Conservation (phyloP, 148 eudicot species). For the Nepenthes mirabilis region DNA sequence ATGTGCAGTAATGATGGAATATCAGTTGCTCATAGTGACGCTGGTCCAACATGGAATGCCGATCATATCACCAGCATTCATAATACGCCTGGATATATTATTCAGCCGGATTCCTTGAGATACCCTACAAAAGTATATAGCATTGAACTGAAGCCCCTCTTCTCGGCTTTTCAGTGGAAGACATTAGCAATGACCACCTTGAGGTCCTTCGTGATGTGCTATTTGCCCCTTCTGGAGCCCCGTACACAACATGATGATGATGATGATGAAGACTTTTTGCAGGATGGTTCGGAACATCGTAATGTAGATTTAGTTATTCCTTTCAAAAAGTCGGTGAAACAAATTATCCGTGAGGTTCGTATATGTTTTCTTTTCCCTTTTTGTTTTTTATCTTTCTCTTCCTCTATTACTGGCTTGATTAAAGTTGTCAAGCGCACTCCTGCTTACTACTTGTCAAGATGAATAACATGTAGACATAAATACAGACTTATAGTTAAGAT, state of each 20-base stretch:
- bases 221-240: conserved; percentile 82
- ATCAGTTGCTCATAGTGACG: conserved; percentile 61
- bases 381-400: neutral
- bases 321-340: conserved; percentile 67
- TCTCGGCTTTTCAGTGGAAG: conserved; percentile 69
- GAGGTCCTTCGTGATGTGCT: conserved; percentile 73
- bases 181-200: conserved; percentile 48
- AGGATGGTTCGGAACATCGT: conserved; percentile 25
- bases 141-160: conserved; percentile 55
- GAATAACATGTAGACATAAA: too few species aligned
- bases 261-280: conserved; percentile 56
- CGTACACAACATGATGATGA: conserved; percentile 53
- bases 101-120: conserved; percentile 30
- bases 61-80: conserved; percentile 33
- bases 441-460: too few species aligned
- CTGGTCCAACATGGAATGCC: conserved; percentile 43
- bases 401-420: neutral
- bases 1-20: conserved; percentile 32
- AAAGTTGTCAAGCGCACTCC: neutral
- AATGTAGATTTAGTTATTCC: conserved; percentile 65
- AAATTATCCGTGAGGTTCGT: conserved; percentile 65
- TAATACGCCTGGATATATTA: conserved; percentile 25
- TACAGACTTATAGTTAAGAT: too few species aligned
- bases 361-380: neutral
- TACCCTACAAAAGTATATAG: conserved; percentile 46